A percentile compares a stretch with the other conserved stretches of the same genome.
phyloP scores from a whole-genome alignment of 345 rosid genomes.

The Rubroshorea leprosula region DNA sequence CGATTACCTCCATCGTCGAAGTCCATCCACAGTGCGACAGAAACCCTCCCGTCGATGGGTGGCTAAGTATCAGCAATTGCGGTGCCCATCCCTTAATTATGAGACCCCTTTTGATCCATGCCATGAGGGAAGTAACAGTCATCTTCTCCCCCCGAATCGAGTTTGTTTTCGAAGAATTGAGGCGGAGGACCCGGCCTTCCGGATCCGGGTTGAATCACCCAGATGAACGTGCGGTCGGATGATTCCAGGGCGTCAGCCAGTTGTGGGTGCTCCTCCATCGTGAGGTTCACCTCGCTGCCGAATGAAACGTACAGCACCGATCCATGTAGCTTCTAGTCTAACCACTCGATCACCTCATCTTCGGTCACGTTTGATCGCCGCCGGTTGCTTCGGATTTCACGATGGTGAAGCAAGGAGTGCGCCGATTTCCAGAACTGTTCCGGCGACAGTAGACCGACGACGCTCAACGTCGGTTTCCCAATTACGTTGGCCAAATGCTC shows the following conservation, averaged over 20 bases:
- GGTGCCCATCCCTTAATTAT: conserved; percentile 21
- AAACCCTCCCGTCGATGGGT: conserved; percentile 36
- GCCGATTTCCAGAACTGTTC: conserved; percentile 16
- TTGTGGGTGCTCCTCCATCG: conserved; percentile 6
- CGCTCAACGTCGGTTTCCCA: not conserved
- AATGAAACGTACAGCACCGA: conserved; percentile 17
- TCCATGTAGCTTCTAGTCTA: conserved; percentile 12
- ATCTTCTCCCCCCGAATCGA: not conserved
- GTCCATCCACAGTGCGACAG: conserved; percentile 57
- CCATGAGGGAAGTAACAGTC: conserved; percentile 18
- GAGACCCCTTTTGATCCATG: conserved; percentile 10
- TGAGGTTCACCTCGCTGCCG: conserved; percentile 14
- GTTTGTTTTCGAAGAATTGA: not conserved
- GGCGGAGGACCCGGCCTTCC: conserved; percentile 9
- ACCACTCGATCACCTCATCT: conserved; percentile 17
- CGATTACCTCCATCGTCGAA: conserved; percentile 46
- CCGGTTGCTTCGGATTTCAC: conserved; percentile 3
- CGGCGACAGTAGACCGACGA: conserved; percentile 10
- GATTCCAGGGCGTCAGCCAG: conserved; percentile 12
- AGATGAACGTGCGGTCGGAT: conserved; percentile 13
- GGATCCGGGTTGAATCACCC: conserved; percentile 14
- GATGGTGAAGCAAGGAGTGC: conserved; percentile 11
- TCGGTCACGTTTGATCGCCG: conserved; percentile 13
- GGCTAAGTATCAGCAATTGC: conserved; percentile 13
- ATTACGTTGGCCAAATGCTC: not conserved